A percentile compares a stretch with the other conserved stretches of the same genome.
These are phyloP conservation scores for Stephanodiscus minutulus DNA, from an alignment of 108 stramenopile genomes.

Conservation along the genomic window DNA sequence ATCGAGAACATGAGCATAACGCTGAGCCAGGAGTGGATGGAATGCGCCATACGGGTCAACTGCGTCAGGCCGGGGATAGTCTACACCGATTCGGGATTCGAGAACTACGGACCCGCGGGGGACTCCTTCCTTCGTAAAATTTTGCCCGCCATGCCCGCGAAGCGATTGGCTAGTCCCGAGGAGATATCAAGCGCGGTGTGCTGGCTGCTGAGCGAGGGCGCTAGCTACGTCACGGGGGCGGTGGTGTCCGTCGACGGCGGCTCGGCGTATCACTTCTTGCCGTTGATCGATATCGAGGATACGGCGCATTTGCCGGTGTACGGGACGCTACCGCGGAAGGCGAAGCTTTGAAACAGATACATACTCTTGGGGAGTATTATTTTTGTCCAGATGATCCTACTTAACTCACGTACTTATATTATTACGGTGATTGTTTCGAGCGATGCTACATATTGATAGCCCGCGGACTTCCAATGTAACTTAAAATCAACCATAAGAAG, in stretches of 20 bases:
- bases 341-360: conserved; percentile 55
- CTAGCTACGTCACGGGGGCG: conserved; percentile 73
- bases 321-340: conserved; percentile 63
- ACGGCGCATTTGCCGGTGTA: conserved; percentile 67
- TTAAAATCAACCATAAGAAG: no score
- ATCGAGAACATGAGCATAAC: conserved; percentile 90
- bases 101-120: conserved; percentile 79
- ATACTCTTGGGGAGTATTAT: no score
- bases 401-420: no score
- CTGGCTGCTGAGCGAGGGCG: conserved; percentile 73
- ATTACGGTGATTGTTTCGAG: no score
- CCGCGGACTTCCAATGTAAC: no score
- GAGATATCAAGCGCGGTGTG: conserved; percentile 75
- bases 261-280: conserved; percentile 63
- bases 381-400: no score
- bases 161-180: conserved; percentile 69
- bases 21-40: conserved; percentile 86
- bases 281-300: conserved; percentile 75
- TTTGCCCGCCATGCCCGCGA: conserved; percentile 64
- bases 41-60: conserved; percentile 76
- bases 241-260: conserved; percentile 76
- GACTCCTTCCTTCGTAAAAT: conserved; percentile 68
- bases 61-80: conserved; percentile 89
- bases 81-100: conserved; percentile 80
- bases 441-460: no score